Conservation (phyloP, 495 filamentous ascomycete species). For the Acidiella bohemica region DNA sequence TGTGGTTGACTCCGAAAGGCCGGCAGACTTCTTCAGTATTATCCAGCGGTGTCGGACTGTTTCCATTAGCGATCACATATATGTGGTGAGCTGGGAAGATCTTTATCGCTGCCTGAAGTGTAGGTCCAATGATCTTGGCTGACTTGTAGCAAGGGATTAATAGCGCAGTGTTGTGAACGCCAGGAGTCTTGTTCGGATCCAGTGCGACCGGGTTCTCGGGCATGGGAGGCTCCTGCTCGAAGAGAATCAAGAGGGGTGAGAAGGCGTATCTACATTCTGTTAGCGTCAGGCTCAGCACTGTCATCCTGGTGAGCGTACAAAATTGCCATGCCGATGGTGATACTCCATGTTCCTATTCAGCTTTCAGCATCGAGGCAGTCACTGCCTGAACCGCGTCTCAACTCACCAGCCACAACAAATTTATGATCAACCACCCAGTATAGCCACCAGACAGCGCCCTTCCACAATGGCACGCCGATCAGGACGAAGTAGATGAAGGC, state of each 20-base stretch:
- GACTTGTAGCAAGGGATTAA: constrained; percentile 39
- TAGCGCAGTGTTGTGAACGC: constrained; percentile 25
- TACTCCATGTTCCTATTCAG: constrained; percentile 24
- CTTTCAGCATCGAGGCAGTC: constrained; percentile 28
- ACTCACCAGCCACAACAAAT: constrained; percentile 29
- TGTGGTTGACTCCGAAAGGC: constrained; percentile 19
- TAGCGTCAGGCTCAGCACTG: too few relatives aligned
- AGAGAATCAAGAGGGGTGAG: constrained; percentile 28
- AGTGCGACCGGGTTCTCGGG: not conserved
- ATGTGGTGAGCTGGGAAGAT: constrained; percentile 35
- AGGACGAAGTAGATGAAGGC: constrained; percentile 32
- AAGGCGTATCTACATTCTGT: constrained; percentile 26
- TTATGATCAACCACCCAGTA: constrained; percentile 29
- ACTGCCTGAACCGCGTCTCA: too few relatives aligned
- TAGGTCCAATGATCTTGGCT: constrained; percentile 31
- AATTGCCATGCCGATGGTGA: constrained; percentile 10
- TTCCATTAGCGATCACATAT: constrained; percentile 30
- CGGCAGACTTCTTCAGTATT: constrained; percentile 31
- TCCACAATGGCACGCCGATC: constrained; percentile 33
- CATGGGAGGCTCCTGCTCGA: constrained; percentile 29
- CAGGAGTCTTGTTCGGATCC: constrained; percentile 16
- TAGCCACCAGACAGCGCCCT: constrained; percentile 32
- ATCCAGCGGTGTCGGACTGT: constrained; percentile 17
- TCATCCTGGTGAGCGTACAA: not conserved
- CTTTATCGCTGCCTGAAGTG: constrained; percentile 34